Conservation (phyloP, 768 basidiomycete species). For the Psilocybe sp. region DNA sequence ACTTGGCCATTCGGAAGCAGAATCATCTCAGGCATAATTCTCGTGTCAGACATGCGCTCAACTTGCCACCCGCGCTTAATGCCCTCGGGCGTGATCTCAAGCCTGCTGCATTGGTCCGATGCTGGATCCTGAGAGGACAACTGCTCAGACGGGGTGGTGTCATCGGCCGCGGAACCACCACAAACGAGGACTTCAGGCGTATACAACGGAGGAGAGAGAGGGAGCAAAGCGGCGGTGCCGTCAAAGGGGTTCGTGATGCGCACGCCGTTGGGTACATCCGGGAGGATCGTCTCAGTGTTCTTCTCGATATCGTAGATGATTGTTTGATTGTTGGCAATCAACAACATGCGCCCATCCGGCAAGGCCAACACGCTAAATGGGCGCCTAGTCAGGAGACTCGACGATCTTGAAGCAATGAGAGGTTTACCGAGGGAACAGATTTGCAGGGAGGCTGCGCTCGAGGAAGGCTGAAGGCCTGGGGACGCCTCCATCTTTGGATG, state of each 20-base stretch:
- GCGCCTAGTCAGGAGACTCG: conserved; percentile 10
- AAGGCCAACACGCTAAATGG: conserved; percentile 21
- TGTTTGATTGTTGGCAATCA: conserved; percentile 36
- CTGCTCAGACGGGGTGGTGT: conserved; percentile 23
- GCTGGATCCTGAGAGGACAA: conserved; percentile 38
- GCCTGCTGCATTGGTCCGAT: conserved; percentile 38
- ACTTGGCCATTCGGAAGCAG: conserved; percentile 42
- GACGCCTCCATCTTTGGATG: conserved; percentile 35
- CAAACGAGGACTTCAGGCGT: conserved; percentile 44
- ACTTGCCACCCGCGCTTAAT: conserved; percentile 44
- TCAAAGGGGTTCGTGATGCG: conserved; percentile 37
- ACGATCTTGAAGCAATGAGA: conserved; percentile 8
- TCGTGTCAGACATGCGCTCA: conserved; percentile 38
- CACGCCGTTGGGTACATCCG: conserved; percentile 40
- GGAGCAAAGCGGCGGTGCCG: conserved; percentile 30
- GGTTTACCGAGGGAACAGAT: conserved; percentile 26
- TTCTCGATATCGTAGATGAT: conserved; percentile 37
- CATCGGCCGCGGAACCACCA: conserved; percentile 37
- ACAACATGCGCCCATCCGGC: conserved; percentile 30
- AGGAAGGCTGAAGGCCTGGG: conserved; percentile 27
- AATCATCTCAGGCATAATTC: conserved; percentile 38
- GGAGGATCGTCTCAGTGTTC: conserved; percentile 33
- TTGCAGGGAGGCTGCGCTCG: conserved; percentile 23
- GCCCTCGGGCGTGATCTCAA: conserved; percentile 38
- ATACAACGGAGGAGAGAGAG: conserved; percentile 32